Evolutionary conservation across 1,284 basidiomycete genomes (phyloP).

Genomic region (Coniophora puteana): DNA sequence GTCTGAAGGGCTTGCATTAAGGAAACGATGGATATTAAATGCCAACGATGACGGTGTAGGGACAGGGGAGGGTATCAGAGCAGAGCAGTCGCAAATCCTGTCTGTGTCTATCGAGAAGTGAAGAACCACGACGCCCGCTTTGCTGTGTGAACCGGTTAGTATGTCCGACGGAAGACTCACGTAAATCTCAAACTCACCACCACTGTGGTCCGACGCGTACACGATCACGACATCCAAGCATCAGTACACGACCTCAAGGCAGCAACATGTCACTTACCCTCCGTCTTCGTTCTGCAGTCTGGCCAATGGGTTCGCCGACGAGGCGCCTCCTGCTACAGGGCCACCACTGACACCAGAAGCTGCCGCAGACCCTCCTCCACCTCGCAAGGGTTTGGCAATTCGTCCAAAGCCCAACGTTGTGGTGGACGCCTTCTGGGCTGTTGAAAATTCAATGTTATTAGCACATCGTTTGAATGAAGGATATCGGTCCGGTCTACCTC

Average conservation of each 20-base stretch:
- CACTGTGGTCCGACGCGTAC: conserved; percentile 30
- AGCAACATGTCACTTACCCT: conserved; percentile 51
- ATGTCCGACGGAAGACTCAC: conserved; percentile 8
- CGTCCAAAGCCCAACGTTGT: conserved; percentile 83
- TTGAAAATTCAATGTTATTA: conserved; percentile 12
- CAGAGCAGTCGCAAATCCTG: too few relatives aligned
- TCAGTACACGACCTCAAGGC: conserved; percentile 20
- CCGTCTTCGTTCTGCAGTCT: conserved; percentile 77
- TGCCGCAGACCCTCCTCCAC: conserved; percentile 70
- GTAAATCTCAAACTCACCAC: conserved; percentile 33
- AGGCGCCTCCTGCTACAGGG: conserved; percentile 40
- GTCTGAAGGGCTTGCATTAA: too few relatives aligned
- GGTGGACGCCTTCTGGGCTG: conserved; percentile 76
- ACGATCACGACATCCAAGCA: conserved; percentile 9
- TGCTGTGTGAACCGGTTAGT: conserved; percentile 41
- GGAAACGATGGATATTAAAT: conserved; percentile 30
- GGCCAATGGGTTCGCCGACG: conserved; percentile 56
- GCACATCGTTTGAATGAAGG: conserved; percentile 9
- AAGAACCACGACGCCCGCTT: conserved; percentile 90
- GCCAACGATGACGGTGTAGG: conserved; percentile 27
- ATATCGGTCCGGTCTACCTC: conserved; percentile 55
- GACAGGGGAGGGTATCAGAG: conserved; percentile 11
- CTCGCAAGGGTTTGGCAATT: conserved; percentile 95
- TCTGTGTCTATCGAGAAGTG: conserved; percentile 59
- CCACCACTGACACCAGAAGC: conserved; percentile 33